Percentiles rank a stretch among this genome's conserved stretches.
phyloP scores from a whole-genome alignment of 192 early-diverging fungal species.

The Linnemannia hyalina region DNA sequence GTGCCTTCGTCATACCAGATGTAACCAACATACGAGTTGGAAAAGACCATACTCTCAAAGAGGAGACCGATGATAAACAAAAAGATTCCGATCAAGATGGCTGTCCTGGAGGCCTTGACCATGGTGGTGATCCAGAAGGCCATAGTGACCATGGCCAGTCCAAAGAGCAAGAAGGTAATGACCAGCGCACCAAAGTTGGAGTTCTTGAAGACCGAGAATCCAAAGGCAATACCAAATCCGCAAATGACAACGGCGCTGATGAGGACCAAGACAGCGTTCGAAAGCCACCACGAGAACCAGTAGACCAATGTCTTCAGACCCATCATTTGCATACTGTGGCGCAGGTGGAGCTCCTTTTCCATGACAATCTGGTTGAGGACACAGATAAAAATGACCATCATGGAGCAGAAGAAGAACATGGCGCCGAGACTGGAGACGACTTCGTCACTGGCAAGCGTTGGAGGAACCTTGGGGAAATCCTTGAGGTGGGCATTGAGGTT shows the following conservation, averaged over 20 bases:
- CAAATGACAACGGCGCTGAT: conserved; percentile 71
- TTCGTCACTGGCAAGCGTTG: conserved; percentile 63
- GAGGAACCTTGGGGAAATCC: conserved; percentile 78
- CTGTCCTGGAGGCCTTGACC: conserved; percentile 70
- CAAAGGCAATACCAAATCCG: conserved; percentile 70
- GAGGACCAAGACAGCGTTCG: conserved; percentile 66
- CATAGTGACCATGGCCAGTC: conserved; percentile 78
- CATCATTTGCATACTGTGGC: conserved; percentile 84
- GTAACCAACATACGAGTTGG: conserved; percentile 59
- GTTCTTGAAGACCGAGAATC: conserved; percentile 74
- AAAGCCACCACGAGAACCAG: conserved; percentile 76
- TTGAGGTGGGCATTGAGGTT: conserved; percentile 66
- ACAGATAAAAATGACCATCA: conserved; percentile 69
- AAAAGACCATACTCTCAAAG: conserved; percentile 72
- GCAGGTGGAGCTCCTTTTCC: conserved; percentile 80
- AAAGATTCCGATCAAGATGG: conserved; percentile 82
- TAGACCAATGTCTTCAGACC: conserved; percentile 77
- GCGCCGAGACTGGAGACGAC: conserved; percentile 71
- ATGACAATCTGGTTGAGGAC: conserved; percentile 77
- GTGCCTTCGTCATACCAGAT: conserved; percentile 63
- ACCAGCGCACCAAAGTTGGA: conserved; percentile 68
- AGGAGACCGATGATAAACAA: conserved; percentile 83
- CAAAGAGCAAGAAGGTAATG: conserved; percentile 81
- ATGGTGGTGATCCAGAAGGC: conserved; percentile 80
- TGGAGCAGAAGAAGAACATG: conserved; percentile 70